Evolutionary conservation across 345 rosid species (phyloP).

Genomic region (Euclidium syriacum): DNA sequence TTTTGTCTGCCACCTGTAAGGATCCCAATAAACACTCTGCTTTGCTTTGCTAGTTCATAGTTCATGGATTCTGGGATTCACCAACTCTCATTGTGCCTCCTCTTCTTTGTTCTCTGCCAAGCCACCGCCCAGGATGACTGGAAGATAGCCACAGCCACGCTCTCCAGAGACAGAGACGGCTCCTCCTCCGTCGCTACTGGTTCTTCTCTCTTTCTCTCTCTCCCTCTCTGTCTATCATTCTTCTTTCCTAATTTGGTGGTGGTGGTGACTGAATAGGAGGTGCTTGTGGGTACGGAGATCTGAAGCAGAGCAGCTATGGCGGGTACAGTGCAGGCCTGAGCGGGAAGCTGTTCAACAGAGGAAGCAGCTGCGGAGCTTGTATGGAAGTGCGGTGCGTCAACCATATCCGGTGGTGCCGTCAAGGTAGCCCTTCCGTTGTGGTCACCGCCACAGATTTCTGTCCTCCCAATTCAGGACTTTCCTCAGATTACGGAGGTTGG

Average conservation of each 20-base stretch:
- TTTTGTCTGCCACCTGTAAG: conserved; percentile 28
- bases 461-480: conserved; percentile 82
- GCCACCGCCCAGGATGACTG: conserved; percentile 47
- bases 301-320: conserved; percentile 64
- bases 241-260: not conserved
- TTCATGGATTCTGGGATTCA: conserved; percentile 25
- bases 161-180: conserved; percentile 52
- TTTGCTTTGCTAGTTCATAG: too few relatives aligned
- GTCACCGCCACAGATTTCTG: conserved; percentile 95
- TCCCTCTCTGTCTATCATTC: not conserved
- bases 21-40: conserved; percentile 9
- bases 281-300: conserved; percentile 92
- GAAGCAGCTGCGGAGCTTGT: conserved; percentile 90
- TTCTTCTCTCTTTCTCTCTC: conserved; percentile 22
- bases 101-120: conserved; percentile 20
- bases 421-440: conserved; percentile 73
- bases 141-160: conserved; percentile 87
- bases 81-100: conserved; percentile 19
- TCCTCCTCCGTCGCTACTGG: conserved; percentile 57
- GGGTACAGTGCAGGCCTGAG: conserved; percentile 75
- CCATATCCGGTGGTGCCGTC: conserved; percentile 76
- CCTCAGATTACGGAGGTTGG: conserved; percentile 86
- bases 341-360: conserved; percentile 69
- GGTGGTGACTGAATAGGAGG: conserved; percentile 62
- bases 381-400: conserved; percentile 82